Base-by-base conservation (phyloP, 2,329 filamentous ascomycete species). In the Ramularia collo-cygni region DNA sequence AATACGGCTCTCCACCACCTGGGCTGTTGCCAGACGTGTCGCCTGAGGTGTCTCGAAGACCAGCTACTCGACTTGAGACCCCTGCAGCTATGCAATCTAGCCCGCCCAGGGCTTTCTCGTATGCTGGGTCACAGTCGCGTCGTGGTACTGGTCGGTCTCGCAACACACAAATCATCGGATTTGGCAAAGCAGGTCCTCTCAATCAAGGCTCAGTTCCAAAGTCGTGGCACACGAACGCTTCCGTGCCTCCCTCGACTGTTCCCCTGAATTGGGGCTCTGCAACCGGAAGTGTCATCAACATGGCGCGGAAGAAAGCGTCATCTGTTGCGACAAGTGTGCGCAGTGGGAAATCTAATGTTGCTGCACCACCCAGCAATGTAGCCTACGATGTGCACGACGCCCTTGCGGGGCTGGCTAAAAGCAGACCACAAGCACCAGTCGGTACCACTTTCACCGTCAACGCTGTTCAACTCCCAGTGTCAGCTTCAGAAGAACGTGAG, bases 101-200 rank as follows among this genome's bases (percentile, higher is more conserved):
- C 32, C 43, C 37, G 7, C 36, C 40, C 24, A 28, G 16, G 18
- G 10, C 19, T 16, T 37, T 15, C 19, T 24, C 14, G 28, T 3
- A 3, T 47, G 27, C 8, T 40, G 16, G 35, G 37, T 16, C 16
- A 37, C 32, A 17, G 31, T 27, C 17, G 33, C 37, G 14, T 24
- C 14, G 24, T 5, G 34, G 28, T 24, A 40, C 39, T 17, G 31
- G 31, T 18, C 38, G 40, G 13, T 37, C 46, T 8, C 48, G 45
- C 7, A 59, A 58, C 26, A 36, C 52, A 12, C 49, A 48, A 2
- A 47, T 59, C 40, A 53, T 61, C 16, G 42, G 34, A 14, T 61
- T 59, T 16, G 45, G 45, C 28, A 47, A 47, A n/a, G 29, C 38
- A 7, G 58, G 58, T 7, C 58, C 57, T 5, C 54, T 46, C 3